Evolutionary conservation across 345 rosid species (phyloP).

Genomic region (Salix dunnii): DNA sequence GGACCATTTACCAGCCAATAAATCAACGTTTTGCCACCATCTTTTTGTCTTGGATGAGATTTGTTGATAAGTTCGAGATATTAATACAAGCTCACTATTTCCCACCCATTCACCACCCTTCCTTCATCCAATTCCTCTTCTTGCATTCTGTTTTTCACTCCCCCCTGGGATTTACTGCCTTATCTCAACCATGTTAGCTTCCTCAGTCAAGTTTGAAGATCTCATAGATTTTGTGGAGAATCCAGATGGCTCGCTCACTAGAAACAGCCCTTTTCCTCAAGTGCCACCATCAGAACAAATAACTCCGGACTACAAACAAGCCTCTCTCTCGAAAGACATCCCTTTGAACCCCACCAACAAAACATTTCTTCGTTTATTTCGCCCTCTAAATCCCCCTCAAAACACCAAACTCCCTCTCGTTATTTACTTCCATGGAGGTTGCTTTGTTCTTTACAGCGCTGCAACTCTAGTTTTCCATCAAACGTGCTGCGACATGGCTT

Average conservation of each 20-base stretch:
- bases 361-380: constrained; percentile 63
- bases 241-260: constrained; percentile 64
- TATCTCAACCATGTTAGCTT: no score
- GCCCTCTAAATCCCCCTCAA: constrained; percentile 38
- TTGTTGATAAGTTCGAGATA: no score
- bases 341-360: constrained; percentile 46
- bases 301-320: constrained; percentile 13
- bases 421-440: constrained; percentile 74
- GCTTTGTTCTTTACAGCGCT: constrained; percentile 53
- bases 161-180: no score
- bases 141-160: no score
- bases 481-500: constrained; percentile 44
- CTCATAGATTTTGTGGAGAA: constrained; percentile 10
- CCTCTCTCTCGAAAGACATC: constrained; percentile 49
- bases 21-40: no score
- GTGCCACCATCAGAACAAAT: constrained; percentile 28
- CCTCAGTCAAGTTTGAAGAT: no score
- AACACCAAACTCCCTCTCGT: constrained; percentile 50
- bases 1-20: no score
- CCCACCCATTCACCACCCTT: no score
- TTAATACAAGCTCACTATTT: no score
- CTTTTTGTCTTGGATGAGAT: no score
- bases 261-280: constrained; percentile 39
- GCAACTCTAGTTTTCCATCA: constrained; percentile 48
- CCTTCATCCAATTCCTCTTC: no score